phyloP scores from a whole-genome alignment of 2,329 filamentous ascomycete species.

The Apiospora sp. region DNA sequence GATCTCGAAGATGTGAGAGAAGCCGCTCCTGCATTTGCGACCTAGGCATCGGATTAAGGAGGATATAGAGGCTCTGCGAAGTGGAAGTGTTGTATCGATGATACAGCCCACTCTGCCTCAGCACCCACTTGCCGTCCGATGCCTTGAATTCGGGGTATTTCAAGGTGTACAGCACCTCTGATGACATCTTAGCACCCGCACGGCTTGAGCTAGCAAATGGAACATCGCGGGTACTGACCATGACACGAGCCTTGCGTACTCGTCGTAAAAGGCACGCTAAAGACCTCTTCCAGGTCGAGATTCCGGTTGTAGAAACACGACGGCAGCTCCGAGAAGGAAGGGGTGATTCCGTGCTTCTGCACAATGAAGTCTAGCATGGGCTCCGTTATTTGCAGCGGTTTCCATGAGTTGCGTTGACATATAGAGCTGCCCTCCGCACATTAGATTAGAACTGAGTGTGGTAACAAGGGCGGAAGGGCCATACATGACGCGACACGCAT shows the following conservation, averaged over 20 bases:
- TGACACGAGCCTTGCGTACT: slow-evolving; percentile 31
- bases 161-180: slow-evolving; percentile 40
- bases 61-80: slow-evolving; percentile 33
- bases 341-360: slow-evolving; percentile 33
- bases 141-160: slow-evolving; percentile 41
- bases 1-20: background rate
- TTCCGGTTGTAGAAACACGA: slow-evolving; percentile 41
- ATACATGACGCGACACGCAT: slow-evolving; percentile 36
- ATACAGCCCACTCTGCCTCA: slow-evolving; percentile 40
- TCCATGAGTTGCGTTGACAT: slow-evolving; percentile 42
- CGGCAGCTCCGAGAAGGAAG: slow-evolving; percentile 37
- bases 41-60: slow-evolving; percentile 38
- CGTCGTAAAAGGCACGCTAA: slow-evolving; percentile 37
- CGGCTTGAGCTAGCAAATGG: background rate
- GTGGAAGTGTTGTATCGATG: slow-evolving; percentile 37
- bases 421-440: slow-evolving; percentile 34
- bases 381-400: slow-evolving; percentile 37
- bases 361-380: slow-evolving; percentile 37
- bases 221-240: slow-evolving; percentile 30
- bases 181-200: background rate
- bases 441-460: background rate
- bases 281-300: slow-evolving; percentile 37
- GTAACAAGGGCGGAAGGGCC: slow-evolving; percentile 23
- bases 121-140: slow-evolving; percentile 35
- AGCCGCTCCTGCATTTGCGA: slow-evolving; percentile 33